Conservation (phyloP, 768 basidiomycete genomes). For the Trametes coccinea region DNA sequence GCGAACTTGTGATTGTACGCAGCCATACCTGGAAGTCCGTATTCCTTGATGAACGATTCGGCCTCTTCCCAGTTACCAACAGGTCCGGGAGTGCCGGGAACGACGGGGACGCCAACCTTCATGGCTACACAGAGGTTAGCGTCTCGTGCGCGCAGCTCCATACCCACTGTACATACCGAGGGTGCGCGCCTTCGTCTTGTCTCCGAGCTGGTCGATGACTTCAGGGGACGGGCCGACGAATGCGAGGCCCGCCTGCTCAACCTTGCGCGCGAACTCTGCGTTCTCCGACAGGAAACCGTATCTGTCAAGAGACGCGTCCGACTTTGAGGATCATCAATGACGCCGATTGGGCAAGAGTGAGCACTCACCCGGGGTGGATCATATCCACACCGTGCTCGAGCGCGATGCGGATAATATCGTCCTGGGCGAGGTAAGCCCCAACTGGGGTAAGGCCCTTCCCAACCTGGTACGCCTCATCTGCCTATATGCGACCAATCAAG, state of each 20-base stretch:
- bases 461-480: slow-evolving; percentile 98
- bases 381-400: slow-evolving; percentile 98
- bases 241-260: slow-evolving; percentile 95
- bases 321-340: slow-evolving; percentile 12
- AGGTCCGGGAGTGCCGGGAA: slow-evolving; percentile 97
- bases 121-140: slow-evolving; percentile 54
- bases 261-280: slow-evolving; percentile 94
- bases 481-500: slow-evolving; percentile 44
- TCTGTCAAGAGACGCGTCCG: slow-evolving; percentile 40
- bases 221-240: slow-evolving; percentile 96
- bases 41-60: slow-evolving; percentile 87
- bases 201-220: slow-evolving; percentile 95
- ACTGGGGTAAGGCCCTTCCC: slow-evolving; percentile 96
- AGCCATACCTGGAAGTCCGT: slow-evolving; percentile 82
- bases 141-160: slow-evolving; percentile 5
- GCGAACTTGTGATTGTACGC: slow-evolving; percentile 7
- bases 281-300: slow-evolving; percentile 99
- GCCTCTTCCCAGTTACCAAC: slow-evolving; percentile 80
- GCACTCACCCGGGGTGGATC: slow-evolving; percentile 90
- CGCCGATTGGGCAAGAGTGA: background rate
- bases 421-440: slow-evolving; percentile 94
- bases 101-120: slow-evolving; percentile 90
- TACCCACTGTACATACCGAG: slow-evolving; percentile 55
- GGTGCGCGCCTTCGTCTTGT: slow-evolving; percentile 96
- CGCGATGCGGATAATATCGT: slow-evolving; percentile 95